Percentiles rank a stretch among this genome's conserved stretches.
These are phyloP conservation scores for Oryza longistaminata DNA, from an alignment of 176 grass and related monocot genomes.

Conservation along the genomic window DNA sequence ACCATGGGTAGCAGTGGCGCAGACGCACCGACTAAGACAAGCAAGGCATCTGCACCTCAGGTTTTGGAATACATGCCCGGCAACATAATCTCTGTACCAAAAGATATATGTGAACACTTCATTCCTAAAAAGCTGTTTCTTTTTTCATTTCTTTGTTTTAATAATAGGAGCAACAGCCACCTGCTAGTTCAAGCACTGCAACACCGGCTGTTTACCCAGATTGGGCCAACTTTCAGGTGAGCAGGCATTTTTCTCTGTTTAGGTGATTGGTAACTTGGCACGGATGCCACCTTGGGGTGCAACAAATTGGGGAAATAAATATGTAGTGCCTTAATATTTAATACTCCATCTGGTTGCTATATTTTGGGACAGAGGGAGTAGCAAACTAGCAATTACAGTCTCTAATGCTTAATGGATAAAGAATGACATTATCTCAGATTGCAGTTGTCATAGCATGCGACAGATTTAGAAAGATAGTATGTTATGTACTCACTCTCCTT, in stretches of 20 bases:
- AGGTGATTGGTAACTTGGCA: slow-evolving; percentile 2
- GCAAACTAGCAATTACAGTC: not conserved
- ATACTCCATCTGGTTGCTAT: too few relatives aligned
- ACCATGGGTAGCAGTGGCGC: slow-evolving; percentile 77
- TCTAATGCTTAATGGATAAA: not conserved
- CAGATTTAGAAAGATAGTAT: slow-evolving; percentile 9
- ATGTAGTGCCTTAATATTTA: not conserved
- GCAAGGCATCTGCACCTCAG: slow-evolving; percentile 65
- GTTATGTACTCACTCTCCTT: slow-evolving; percentile 14
- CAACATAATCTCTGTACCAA: slow-evolving; percentile 18
- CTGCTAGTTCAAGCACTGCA: slow-evolving; percentile 47
- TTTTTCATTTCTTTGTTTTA: not conserved
- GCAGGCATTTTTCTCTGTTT: slow-evolving; percentile 27
- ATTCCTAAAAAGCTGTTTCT: slow-evolving; percentile 7
- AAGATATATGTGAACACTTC: not conserved
- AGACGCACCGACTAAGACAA: slow-evolving; percentile 65
- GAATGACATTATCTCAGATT: not conserved
- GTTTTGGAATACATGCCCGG: slow-evolving; percentile 38
- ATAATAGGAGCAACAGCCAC: slow-evolving; percentile 78
- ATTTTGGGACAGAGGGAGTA: too few relatives aligned
- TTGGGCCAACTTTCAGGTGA: slow-evolving; percentile 90
- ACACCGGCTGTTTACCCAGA: slow-evolving; percentile 69
- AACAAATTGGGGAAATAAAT: slow-evolving; percentile 1
- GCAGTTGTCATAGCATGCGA: not conserved
- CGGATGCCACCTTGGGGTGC: not conserved